phyloP scores from a whole-genome alignment of 139 green algal genomes.

The Chlamydomonas schloesseri region DNA sequence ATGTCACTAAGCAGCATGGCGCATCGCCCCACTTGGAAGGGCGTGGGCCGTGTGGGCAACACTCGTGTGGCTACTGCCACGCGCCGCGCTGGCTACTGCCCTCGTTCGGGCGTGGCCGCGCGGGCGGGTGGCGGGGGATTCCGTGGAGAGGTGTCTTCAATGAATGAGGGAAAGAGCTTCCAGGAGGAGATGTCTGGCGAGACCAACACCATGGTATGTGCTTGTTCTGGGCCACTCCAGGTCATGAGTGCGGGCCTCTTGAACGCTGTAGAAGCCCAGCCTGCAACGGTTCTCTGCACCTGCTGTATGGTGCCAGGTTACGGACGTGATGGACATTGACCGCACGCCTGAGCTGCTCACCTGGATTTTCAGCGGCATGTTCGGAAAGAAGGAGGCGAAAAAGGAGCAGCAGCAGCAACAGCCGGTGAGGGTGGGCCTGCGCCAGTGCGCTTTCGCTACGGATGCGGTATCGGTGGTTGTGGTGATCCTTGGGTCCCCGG shows the following conservation, averaged over 20 bases:
- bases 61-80: no score
- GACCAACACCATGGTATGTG: background rate
- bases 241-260: background rate
- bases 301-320: background rate
- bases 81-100: no score
- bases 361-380: conserved; percentile 12
- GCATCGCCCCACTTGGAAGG: no score
- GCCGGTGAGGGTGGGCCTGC: background rate
- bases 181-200: conserved; percentile 2
- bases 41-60: no score
- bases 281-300: background rate
- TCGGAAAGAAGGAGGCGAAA: background rate
- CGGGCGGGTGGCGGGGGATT: background rate
- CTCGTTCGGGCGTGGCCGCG: no score
- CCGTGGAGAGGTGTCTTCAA: background rate
- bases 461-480: no score
- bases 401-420: background rate
- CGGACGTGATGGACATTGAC: conserved; percentile 8
- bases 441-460: no score
- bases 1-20: no score
- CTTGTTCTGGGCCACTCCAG: background rate
- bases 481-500: no score
- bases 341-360: conserved; percentile 21
- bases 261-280: no score
- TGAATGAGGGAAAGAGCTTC: background rate